Conservation (phyloP, 2,329 filamentous ascomycete species). For the Trichoderma koningii region DNA sequence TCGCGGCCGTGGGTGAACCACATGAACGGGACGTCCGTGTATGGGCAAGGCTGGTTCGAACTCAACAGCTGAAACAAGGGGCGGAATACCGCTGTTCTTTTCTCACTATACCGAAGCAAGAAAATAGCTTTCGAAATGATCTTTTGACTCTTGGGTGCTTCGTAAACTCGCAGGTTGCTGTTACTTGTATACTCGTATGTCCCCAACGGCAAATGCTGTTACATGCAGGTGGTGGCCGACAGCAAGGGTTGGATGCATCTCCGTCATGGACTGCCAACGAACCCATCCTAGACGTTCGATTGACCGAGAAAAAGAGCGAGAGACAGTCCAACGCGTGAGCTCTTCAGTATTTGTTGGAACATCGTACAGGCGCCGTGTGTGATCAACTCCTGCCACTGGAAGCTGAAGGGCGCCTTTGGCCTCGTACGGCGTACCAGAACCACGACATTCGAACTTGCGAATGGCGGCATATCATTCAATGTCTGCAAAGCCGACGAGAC, state of each 20-base stretch:
- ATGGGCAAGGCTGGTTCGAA: not conserved
- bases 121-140: too few species aligned
- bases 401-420: not conserved
- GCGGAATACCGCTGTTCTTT: not conserved
- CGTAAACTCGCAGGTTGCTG: not conserved
- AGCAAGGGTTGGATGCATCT: not conserved
- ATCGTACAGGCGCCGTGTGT: not conserved
- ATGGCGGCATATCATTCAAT: not conserved
- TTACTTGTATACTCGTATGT: not conserved
- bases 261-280: not conserved
- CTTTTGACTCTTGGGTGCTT: not conserved
- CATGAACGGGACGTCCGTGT: not conserved
- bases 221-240: not conserved
- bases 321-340: too few species aligned
- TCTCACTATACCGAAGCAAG: too few species aligned
- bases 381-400: not conserved
- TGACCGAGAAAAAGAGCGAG: too few species aligned
- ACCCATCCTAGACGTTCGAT: too few species aligned
- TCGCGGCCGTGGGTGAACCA: not conserved
- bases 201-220: not conserved
- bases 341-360: not conserved
- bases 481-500: not conserved
- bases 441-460: not conserved
- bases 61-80: not conserved
- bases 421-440: not conserved